A percentile compares a stretch with the other conserved stretches of the same genome.
Conservation (phyloP, 2,329 filamentous ascomycete genomes). For the Chaetomiaceae sp. region DNA sequence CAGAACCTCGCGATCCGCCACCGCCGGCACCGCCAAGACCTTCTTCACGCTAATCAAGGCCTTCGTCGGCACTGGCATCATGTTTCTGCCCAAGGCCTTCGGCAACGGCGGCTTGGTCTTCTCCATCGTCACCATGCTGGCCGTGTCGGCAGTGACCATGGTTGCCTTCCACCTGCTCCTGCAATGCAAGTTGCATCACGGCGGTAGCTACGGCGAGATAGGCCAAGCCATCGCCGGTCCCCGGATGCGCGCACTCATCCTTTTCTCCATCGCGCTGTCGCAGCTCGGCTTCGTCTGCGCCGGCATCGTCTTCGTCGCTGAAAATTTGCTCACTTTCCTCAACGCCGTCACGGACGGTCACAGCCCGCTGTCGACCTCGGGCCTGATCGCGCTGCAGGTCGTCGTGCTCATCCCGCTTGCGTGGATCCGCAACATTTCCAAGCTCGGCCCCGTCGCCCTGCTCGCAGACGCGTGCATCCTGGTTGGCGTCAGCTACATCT, state of each 20-base stretch:
- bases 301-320: constrained; percentile 70
- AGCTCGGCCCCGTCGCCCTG: constrained; percentile 62
- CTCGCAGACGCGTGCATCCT: constrained; percentile 68
- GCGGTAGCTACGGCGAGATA: constrained; percentile 69
- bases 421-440: constrained; percentile 68
- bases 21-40: constrained; percentile 63
- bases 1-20: constrained; percentile 39
- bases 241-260: constrained; percentile 58
- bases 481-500: constrained; percentile 66
- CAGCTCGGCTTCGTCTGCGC: constrained; percentile 75
- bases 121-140: constrained; percentile 61
- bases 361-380: constrained; percentile 45
- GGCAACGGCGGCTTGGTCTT: constrained; percentile 72
- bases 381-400: constrained; percentile 61
- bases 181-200: constrained; percentile 56
- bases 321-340: constrained; percentile 64
- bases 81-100: constrained; percentile 76
- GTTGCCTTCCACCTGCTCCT: constrained; percentile 67
- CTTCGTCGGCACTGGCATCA: constrained; percentile 74
- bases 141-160: constrained; percentile 60
- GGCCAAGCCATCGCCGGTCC: constrained; percentile 60
- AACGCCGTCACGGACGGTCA: constrained; percentile 50
- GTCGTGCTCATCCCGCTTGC: constrained; percentile 59
- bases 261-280: constrained; percentile 65
- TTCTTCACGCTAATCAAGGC: constrained; percentile 76